Conservation (phyloP, 305 asterid species). For the Fraxinus velutina region DNA sequence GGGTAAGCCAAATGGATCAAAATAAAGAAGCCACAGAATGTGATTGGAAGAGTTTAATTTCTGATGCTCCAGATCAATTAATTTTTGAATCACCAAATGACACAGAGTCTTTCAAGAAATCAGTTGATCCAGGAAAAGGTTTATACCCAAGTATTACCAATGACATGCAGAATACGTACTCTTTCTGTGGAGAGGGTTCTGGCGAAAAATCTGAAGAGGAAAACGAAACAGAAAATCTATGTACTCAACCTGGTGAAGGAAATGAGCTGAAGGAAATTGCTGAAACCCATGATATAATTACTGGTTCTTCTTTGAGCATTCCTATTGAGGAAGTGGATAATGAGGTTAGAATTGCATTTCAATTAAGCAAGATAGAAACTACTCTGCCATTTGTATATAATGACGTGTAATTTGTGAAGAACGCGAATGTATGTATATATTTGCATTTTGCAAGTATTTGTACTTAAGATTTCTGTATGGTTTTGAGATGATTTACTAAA, state of each 20-base stretch:
- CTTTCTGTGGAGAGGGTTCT: conserved; percentile 13
- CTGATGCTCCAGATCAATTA: conserved; percentile 54
- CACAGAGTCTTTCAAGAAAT: conserved; percentile 34
- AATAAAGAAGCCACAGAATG: conserved; percentile 45
- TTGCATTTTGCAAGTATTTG: neutral
- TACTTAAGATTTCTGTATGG: neutral
- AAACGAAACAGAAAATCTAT: conserved; percentile 41
- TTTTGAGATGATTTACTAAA: neutral
- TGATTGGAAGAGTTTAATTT: conserved; percentile 74
- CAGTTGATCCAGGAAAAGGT: conserved; percentile 33
- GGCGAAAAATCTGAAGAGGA: conserved; percentile 41
- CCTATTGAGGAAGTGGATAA: conserved; percentile 42
- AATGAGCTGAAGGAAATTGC: conserved; percentile 37
- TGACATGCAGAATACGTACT: conserved; percentile 33
- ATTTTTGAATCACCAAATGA: conserved; percentile 62
- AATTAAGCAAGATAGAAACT: neutral
- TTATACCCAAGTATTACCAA: conserved; percentile 26
- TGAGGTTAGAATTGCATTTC: conserved; percentile 46
- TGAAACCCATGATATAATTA: conserved; percentile 24
- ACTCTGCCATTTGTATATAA: neutral
- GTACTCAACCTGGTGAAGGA: conserved; percentile 64
- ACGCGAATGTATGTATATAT: neutral
- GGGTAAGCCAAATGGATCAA: conserved; percentile 27
- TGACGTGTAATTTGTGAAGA: neutral
- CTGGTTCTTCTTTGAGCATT: conserved; percentile 38